These are phyloP conservation scores for Erigeron canadensis DNA, from an alignment of 129 eudicot species.

Conservation along the genomic window DNA sequence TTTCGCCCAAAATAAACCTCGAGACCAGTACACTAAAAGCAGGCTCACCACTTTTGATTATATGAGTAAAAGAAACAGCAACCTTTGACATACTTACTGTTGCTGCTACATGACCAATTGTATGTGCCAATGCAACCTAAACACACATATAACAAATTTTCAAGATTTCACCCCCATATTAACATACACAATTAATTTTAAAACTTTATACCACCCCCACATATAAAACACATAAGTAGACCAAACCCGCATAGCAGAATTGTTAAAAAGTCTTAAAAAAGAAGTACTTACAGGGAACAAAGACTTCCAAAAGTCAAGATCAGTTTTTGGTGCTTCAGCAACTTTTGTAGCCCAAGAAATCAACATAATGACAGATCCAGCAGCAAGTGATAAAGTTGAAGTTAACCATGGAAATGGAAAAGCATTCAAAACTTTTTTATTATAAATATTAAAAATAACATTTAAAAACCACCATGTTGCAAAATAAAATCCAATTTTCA, in stretches of 20 bases:
- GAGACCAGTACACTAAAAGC: conserved; percentile 80
- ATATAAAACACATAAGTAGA: background rate
- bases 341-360: conserved; percentile 63
- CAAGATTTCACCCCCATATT: conserved; percentile 10
- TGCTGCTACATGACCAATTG: conserved; percentile 82
- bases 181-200: background rate
- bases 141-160: conserved; percentile 12
- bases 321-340: conserved; percentile 62
- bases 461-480: conserved; percentile 77
- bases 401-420: conserved; percentile 78
- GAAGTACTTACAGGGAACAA: conserved; percentile 61
- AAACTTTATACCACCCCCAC: conserved; percentile 13
- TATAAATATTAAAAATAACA: conserved; percentile 66
- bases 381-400: conserved; percentile 65
- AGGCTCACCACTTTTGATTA: conserved; percentile 75
- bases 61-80: conserved; percentile 74
- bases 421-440: conserved; percentile 72
- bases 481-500: conserved; percentile 62
- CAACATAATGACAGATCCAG: conserved; percentile 69
- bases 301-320: conserved; percentile 65
- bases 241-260: conserved; percentile 19
- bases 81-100: conserved; percentile 85
- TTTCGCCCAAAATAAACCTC: conserved; percentile 62
- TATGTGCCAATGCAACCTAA: conserved; percentile 84
- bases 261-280: background rate